phyloP scores from a whole-genome alignment of 768 basidiomycete species.

The Trametopsis cervina region DNA sequence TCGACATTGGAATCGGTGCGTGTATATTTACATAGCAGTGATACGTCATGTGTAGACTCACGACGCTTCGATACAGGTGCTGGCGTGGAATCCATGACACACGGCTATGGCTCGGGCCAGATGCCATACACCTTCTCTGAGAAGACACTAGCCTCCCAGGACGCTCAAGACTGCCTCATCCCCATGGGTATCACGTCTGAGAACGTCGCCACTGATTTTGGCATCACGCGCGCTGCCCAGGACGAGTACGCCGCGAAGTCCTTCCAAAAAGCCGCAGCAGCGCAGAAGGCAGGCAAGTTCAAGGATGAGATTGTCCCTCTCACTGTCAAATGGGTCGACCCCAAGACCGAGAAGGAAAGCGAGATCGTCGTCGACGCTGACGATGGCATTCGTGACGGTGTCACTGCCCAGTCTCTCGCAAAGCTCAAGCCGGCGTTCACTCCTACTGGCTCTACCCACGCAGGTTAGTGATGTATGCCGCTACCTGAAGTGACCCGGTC shows the following conservation, averaged over 20 bases:
- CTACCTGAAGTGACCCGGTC: not conserved
- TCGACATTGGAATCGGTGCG: conserved; percentile 84
- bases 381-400: conserved; percentile 82
- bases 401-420: conserved; percentile 66
- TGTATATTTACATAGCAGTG: too few species aligned
- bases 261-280: conserved; percentile 77
- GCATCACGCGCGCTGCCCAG: conserved; percentile 67
- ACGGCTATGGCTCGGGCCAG: conserved; percentile 57
- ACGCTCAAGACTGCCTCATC: conserved; percentile 74
- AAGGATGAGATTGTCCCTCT: conserved; percentile 80
- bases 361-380: conserved; percentile 72
- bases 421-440: conserved; percentile 87
- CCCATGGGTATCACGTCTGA: conserved; percentile 96
- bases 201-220: conserved; percentile 77
- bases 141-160: conserved; percentile 53
- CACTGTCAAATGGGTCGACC: conserved; percentile 59
- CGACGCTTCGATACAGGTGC: conserved; percentile 40
- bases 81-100: conserved; percentile 88
- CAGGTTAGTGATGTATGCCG: conserved; percentile 31
- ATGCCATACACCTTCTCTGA: conserved; percentile 56
- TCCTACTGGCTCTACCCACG: conserved; percentile 71
- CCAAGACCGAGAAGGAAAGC: conserved; percentile 61
- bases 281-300: conserved; percentile 78
- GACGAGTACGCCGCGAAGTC: conserved; percentile 82
- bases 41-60: not conserved